phyloP scores from a whole-genome alignment of 202 grass and related monocot genomes.

The Zizania palustris region DNA sequence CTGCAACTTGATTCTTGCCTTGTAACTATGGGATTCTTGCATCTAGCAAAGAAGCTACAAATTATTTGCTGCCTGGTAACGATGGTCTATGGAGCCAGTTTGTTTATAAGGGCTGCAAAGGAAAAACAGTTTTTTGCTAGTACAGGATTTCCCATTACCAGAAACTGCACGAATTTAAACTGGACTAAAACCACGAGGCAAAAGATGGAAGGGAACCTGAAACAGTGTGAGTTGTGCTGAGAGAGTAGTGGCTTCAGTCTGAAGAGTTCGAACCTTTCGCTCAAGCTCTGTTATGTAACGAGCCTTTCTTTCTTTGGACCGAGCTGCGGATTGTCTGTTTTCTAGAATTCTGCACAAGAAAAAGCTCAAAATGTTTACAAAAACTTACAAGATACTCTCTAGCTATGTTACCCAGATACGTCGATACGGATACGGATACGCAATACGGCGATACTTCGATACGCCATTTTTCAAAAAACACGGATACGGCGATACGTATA shows the following conservation, averaged over 20 bases:
- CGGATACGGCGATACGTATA: too few species aligned
- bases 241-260: conserved; percentile 99
- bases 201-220: conserved; percentile 55
- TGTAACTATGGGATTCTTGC: too few species aligned
- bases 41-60: conserved; percentile 17
- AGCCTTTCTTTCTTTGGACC: conserved; percentile 98
- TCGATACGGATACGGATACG: too few species aligned
- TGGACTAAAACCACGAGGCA: conserved; percentile 12
- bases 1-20: background rate
- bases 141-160: background rate
- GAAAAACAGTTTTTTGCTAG: conserved; percentile 23
- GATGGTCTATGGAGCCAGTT: background rate
- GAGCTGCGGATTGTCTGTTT: conserved; percentile 94
- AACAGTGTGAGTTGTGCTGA: conserved; percentile 96
- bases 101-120: conserved; percentile 2
- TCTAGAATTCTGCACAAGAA: conserved; percentile 79
- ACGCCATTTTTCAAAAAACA: too few species aligned
- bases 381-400: conserved; percentile 13
- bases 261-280: conserved; percentile 94
- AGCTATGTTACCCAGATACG: too few species aligned
- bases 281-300: conserved; percentile 97
- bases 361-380: conserved; percentile 25
- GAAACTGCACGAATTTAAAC: conserved; percentile 34
- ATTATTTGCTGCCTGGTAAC: background rate
- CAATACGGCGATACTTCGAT: too few species aligned